phyloP scores from a whole-genome alignment of 2,329 filamentous ascomycete genomes.

The Aspergillus udagawae region DNA sequence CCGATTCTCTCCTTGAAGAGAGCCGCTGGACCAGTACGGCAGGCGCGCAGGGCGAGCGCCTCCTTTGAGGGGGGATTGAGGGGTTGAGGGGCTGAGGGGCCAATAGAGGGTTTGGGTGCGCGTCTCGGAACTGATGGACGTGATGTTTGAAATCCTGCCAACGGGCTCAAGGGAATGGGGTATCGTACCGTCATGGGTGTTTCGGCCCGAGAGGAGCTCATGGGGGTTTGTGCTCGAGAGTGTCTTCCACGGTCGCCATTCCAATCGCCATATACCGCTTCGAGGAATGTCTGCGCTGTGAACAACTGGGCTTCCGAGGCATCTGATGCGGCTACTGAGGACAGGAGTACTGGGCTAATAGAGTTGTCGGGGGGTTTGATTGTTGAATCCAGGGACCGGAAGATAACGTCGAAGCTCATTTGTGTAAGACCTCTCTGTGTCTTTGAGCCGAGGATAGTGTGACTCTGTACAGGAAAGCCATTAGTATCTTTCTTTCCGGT shows the following conservation, averaged over 20 bases:
- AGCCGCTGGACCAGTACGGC: conserved; percentile 2
- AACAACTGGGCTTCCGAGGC: conserved; percentile 75
- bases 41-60: conserved; percentile 1
- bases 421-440: conserved; percentile 86
- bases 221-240: conserved; percentile 66
- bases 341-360: conserved; percentile 59
- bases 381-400: conserved; percentile 70
- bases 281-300: conserved; percentile 71
- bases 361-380: conserved; percentile 58
- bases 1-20: conserved; percentile 9
- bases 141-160: conserved; percentile 16
- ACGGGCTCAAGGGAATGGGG: conserved; percentile 26
- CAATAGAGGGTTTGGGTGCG: conserved; percentile 3
- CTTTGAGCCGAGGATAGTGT: conserved; percentile 89
- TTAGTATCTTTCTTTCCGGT: conserved; percentile 6
- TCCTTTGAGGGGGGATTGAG: not conserved
- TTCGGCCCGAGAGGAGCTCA: conserved; percentile 50
- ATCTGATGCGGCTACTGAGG: conserved; percentile 73
- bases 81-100: not conserved
- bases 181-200: conserved; percentile 43
- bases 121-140: conserved; percentile 15
- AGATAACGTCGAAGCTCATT: conserved; percentile 84
- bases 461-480: conserved; percentile 59
- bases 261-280: conserved; percentile 68
- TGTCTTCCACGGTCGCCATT: conserved; percentile 54